Evolutionary conservation across 768 basidiomycete genomes (phyloP), one percentile per base, ranked within the genome.

Genomic region (Sarcodon aspratus): DNA sequence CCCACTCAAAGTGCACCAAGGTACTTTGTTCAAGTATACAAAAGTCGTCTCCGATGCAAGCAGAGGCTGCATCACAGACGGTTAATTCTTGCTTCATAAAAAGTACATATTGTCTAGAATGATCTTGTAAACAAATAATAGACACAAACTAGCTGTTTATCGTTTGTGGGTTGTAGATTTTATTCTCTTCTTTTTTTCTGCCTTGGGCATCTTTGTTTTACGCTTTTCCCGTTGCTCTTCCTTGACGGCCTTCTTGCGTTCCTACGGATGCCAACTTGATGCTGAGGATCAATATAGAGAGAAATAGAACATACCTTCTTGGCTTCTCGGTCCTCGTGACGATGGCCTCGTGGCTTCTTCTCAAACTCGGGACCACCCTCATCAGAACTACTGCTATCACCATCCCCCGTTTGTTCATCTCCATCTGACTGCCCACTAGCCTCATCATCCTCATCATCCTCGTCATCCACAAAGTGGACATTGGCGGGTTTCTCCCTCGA

Each of bases 171-270:
- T 66, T 43, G 61, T 60, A 55, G 55, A 38, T 58, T 90, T 96
- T 57, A 97, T 74, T 54, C 76, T 78, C 37, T 80, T 76, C 69
- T 90, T 90, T 72, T 97, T 98, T 66, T 95, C 91, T 37, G 85
- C 80, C 62, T 98, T 98, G 43, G 94, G 88, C 74, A 97, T 91
- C 70, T 98, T 98, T 56, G 78, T 73, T 65, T 92, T 90, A 52
- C 95, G 75, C 63, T 78, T 86, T 69, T 96, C 93, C 58, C 82
- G 75, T 36, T 86, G 82, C 63, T 89, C 88, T 48, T 81, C 83
- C 63, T 97, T 97, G 27, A 75, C 78, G 4, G 82, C 80, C 61
- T 89, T 89, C 68, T 98, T 97, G 18, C 94, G 80, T 64, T 94
- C 92, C 93, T 95, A 56, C 11, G 55, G 13, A 46, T 11, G 21